Percentiles rank a stretch among this genome's conserved stretches.
Conservation (phyloP, 1,284 basidiomycete species). For the Malassezia brasiliensis region DNA sequence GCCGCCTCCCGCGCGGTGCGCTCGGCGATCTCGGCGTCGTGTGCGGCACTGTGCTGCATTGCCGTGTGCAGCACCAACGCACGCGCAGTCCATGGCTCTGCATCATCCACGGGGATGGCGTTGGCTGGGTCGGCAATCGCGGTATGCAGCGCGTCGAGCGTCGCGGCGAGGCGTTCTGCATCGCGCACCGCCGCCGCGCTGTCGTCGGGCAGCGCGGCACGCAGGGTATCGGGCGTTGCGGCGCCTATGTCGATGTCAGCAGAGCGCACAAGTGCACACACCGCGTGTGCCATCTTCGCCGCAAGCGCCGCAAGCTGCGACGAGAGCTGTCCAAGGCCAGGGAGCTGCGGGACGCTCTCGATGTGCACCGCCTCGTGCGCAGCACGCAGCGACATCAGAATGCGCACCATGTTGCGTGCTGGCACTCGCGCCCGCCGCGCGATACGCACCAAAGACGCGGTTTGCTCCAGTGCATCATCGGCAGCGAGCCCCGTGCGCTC, state of each 20-base stretch:
- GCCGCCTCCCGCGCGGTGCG: conserved; percentile 81
- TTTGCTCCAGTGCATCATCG: conserved; percentile 17
- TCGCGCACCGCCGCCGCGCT: conserved; percentile 25
- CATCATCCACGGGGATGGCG: conserved; percentile 32
- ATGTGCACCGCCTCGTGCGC: conserved; percentile 37
- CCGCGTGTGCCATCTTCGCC: conserved; percentile 20
- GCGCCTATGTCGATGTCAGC: conserved; percentile 25
- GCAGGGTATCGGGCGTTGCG: conserved; percentile 21
- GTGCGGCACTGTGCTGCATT: conserved; percentile 76
- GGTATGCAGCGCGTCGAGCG: conserved; percentile 27
- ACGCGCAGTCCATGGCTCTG: conserved; percentile 70
- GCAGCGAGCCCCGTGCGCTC: background rate
- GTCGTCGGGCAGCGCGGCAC: conserved; percentile 4
- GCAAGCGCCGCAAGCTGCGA: conserved; percentile 36
- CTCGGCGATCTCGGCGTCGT: conserved; percentile 72
- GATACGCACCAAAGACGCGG: conserved; percentile 32
- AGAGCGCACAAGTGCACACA: conserved; percentile 20
- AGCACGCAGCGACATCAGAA: conserved; percentile 30
- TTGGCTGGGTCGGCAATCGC: conserved; percentile 36
- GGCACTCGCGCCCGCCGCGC: conserved; percentile 35
- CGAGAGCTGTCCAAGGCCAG: conserved; percentile 29
- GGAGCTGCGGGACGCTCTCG: conserved; percentile 32
- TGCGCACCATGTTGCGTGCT: conserved; percentile 36
- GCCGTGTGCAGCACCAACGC: conserved; percentile 74
- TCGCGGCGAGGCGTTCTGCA: conserved; percentile 22